Percentiles rank a stretch among this genome's conserved stretches.
phyloP scores from a whole-genome alignment of 805 yeast species.

The Schizosaccharomyces lindneri region DNA sequence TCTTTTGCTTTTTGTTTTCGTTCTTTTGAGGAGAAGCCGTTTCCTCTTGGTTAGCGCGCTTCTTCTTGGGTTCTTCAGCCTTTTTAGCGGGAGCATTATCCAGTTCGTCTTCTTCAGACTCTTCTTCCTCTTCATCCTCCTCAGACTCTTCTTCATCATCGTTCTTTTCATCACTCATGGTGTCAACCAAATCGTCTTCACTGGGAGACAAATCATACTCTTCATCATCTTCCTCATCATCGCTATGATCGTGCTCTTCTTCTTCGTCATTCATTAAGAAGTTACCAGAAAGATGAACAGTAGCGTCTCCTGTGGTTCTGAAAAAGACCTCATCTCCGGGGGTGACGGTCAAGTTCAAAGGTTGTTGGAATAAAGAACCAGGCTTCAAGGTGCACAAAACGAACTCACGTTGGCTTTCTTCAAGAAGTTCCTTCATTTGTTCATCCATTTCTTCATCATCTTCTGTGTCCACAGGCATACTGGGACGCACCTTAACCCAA shows the following conservation, averaged over 20 bases:
- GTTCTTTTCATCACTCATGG: slow-evolving; percentile 14
- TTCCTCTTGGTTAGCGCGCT: slow-evolving; percentile 12
- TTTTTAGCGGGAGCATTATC: slow-evolving; percentile 8
- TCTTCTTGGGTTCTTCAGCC: slow-evolving; percentile 8
- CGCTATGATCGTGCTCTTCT: slow-evolving; percentile 10
- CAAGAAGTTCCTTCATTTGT: slow-evolving; percentile 7
- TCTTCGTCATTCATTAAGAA: slow-evolving; percentile 33
- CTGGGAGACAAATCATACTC: slow-evolving; percentile 13
- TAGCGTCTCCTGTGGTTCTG: slow-evolving; percentile 56
- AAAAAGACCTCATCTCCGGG: slow-evolving; percentile 88
- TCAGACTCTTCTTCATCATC: slow-evolving; percentile 14
- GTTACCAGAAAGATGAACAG: slow-evolving; percentile 73
- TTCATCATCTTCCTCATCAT: slow-evolving; percentile 7
- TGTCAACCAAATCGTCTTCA: slow-evolving; percentile 20
- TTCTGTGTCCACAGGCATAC: slow-evolving; percentile 4
- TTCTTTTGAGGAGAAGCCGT: background rate
- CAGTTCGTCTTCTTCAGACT: slow-evolving; percentile 13
- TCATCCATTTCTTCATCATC: slow-evolving; percentile 7
- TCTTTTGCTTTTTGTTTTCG: slow-evolving; percentile 8
- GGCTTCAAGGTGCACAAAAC: slow-evolving; percentile 82
- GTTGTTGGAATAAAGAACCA: slow-evolving; percentile 43
- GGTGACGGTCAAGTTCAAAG: slow-evolving; percentile 65
- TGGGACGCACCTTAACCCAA: slow-evolving; percentile 29
- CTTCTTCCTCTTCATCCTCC: slow-evolving; percentile 8
- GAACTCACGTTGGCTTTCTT: slow-evolving; percentile 23